Percentiles rank a stretch among this genome's conserved stretches.
These are phyloP conservation scores for carrot (Daucus carota) DNA, from an alignment of 129 eudicot genomes.

Conservation along the genomic window DH1_v3.0 NC_030384.2:24357001-24357500, in stretches of 20 bases:
- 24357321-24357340: conserved; percentile 71
- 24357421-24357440: background rate
- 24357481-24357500: background rate
- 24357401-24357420: background rate
- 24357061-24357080: background rate
- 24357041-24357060: background rate
- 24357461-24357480: background rate
- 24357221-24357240: conserved; percentile 10
- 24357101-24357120: conserved; percentile 76
- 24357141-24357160: conserved; percentile 29
- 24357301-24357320: conserved; percentile 73
- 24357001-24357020: background rate
- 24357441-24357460: background rate
- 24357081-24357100: conserved; percentile 41
- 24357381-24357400: background rate
- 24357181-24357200: background rate
- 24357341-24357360: conserved; percentile 1
- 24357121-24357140: conserved; percentile 72
- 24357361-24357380: background rate
- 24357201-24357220: background rate
- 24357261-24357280: conserved; percentile 33
- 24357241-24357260: conserved; percentile 45
- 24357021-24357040: background rate
- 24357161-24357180: conserved; percentile 3
- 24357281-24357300: conserved; percentile 47